Evolutionary conservation across 169 alveolate genomes (phyloP).

Genomic region (Plasmodium adleri): DNA sequence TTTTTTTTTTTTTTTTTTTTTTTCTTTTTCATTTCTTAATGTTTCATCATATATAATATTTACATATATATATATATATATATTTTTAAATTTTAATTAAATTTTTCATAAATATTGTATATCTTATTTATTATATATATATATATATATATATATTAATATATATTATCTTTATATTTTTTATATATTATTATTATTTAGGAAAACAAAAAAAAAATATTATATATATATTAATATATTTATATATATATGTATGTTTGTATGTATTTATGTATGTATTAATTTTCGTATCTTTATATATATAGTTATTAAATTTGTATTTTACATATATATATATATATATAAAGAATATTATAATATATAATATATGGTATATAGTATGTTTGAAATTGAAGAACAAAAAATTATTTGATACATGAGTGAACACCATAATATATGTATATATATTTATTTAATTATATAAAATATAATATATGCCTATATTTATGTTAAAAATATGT

Average conservation of each 20-base stretch:
- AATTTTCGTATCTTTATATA: slow-evolving; percentile 15
- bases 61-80: background rate
- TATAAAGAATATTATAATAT: background rate
- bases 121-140: background rate
- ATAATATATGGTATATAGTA: too few relatives aligned
- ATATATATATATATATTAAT: background rate
- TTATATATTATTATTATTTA: background rate
- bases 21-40: slow-evolving; percentile 6
- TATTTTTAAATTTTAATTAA: slow-evolving; percentile 44
- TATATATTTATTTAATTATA: too few relatives aligned
- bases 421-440: too few relatives aligned
- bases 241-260: background rate
- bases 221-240: background rate
- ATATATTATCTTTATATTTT: slow-evolving; percentile 1
- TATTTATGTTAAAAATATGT: too few relatives aligned
- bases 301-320: slow-evolving; percentile 37
- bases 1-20: slow-evolving; percentile 21
- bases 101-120: slow-evolving; percentile 26
- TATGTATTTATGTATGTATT: background rate
- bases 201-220: background rate
- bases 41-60: too few relatives aligned
- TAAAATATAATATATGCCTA: too few relatives aligned
- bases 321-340: slow-evolving; percentile 2
- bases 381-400: too few relatives aligned
- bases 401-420: too few relatives aligned